A percentile compares a stretch with the other conserved stretches of the same genome.
These are phyloP conservation scores for Glaciozyma antarctica DNA, from an alignment of 768 basidiomycete species.

Conservation along the genomic window DNA sequence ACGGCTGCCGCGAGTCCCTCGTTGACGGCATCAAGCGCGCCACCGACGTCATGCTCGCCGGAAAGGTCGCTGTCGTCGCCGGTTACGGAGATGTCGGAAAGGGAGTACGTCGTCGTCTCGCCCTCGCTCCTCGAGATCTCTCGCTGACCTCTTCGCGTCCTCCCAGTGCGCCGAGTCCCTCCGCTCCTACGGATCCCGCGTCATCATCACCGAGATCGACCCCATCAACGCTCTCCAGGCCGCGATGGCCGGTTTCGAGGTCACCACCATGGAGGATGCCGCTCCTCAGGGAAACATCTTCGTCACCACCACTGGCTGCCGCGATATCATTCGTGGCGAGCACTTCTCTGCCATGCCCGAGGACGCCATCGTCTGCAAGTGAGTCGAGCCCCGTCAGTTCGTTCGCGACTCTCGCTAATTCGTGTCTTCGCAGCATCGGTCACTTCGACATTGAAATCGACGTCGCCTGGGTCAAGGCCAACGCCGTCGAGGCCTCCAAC, in stretches of 20 bases:
- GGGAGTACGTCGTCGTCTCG: constrained; percentile 57
- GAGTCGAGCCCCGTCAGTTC: constrained; percentile 63
- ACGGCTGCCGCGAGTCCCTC: constrained; percentile 98
- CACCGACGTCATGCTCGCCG: constrained; percentile 99
- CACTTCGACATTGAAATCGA: constrained; percentile 57
- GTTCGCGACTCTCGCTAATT: background rate
- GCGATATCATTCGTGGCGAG: constrained; percentile 86
- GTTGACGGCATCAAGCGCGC: constrained; percentile 99
- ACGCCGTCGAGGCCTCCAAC: constrained; percentile 71
- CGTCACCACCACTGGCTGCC: constrained; percentile 96
- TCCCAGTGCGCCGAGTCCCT: constrained; percentile 92
- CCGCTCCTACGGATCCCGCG: constrained; percentile 92
- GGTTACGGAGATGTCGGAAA: constrained; percentile 99
- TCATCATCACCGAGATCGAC: constrained; percentile 94
- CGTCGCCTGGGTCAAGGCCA: constrained; percentile 94
- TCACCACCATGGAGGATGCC: constrained; percentile 96
- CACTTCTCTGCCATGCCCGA: constrained; percentile 94
- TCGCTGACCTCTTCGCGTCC: background rate
- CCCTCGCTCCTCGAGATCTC: background rate
- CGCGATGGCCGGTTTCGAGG: constrained; percentile 99
- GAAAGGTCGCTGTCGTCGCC: constrained; percentile 97
- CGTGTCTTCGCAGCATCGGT: background rate
- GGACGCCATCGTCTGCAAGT: constrained; percentile 97
- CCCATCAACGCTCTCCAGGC: constrained; percentile 99
- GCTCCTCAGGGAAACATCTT: constrained; percentile 82